Evolutionary conservation across 345 rosid genomes (phyloP).

Genomic region (Laguncularia racemosa): DNA sequence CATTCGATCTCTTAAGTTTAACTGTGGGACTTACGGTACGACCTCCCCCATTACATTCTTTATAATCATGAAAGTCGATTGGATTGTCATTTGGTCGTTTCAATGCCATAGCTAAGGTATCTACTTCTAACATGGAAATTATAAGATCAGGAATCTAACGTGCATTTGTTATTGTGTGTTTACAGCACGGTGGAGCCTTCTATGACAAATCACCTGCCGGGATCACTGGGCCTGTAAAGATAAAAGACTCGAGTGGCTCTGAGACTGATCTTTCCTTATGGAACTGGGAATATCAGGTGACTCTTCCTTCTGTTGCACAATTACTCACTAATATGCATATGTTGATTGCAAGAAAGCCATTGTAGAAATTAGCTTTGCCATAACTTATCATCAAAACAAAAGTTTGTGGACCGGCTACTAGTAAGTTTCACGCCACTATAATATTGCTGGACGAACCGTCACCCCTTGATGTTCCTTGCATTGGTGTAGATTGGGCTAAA

Average conservation of each 20-base stretch:
- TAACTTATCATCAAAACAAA: too few species aligned
- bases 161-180: not conserved
- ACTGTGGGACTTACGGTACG: slow-evolving; percentile 94
- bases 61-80: slow-evolving; percentile 3
- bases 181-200: slow-evolving; percentile 90
- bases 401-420: not conserved
- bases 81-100: not conserved
- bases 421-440: too few species aligned
- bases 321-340: slow-evolving; percentile 1
- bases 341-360: not conserved
- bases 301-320: not conserved
- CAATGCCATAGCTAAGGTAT: too few species aligned
- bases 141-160: not conserved
- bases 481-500: slow-evolving; percentile 62
- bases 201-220: slow-evolving; percentile 76
- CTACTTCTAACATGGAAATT: too few species aligned
- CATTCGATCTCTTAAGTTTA: slow-evolving; percentile 73
- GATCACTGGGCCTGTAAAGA: slow-evolving; percentile 78
- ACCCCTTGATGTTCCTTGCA: not conserved
- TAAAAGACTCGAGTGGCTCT: slow-evolving; percentile 49
- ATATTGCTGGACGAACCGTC: not conserved
- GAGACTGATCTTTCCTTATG: slow-evolving; percentile 53
- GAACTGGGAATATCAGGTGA: slow-evolving; percentile 90
- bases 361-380: not conserved
- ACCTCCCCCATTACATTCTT: slow-evolving; percentile 7